Conservation (phyloP, 768 basidiomycete species). For the Boletus tylopilopsis region DNA sequence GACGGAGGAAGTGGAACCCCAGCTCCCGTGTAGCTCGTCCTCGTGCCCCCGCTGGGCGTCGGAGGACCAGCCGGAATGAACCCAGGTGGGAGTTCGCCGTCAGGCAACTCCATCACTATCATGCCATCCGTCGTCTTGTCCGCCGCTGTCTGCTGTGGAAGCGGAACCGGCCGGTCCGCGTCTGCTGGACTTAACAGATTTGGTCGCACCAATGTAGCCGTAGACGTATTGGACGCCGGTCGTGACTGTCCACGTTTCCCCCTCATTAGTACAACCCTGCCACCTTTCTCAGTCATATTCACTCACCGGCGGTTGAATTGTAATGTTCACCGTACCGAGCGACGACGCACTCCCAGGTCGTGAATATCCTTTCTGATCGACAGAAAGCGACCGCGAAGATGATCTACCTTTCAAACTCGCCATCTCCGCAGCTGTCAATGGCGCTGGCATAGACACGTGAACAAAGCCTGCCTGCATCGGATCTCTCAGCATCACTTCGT, state of each 20-base stretch:
- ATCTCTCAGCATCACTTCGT: slow-evolving; percentile 12
- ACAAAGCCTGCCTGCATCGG: slow-evolving; percentile 30
- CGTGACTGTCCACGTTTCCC: slow-evolving; percentile 31
- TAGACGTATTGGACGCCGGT: slow-evolving; percentile 36
- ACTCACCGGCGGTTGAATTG: slow-evolving; percentile 31
- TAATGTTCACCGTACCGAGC: slow-evolving; percentile 30
- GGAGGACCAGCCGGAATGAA: slow-evolving; percentile 32
- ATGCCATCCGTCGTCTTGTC: slow-evolving; percentile 4
- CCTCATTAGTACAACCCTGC: slow-evolving; percentile 4
- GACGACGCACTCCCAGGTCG: slow-evolving; percentile 30
- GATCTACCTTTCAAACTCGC: slow-evolving; percentile 18
- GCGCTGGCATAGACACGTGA: slow-evolving; percentile 33
- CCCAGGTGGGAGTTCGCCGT: slow-evolving; percentile 34
- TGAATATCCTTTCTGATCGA: slow-evolving; percentile 18
- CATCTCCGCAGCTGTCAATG: slow-evolving; percentile 25
- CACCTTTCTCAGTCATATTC: neutral
- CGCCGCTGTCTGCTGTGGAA: slow-evolving; percentile 17
- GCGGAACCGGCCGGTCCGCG: slow-evolving; percentile 36
- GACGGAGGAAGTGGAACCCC: slow-evolving; percentile 32
- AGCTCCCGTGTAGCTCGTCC: slow-evolving; percentile 23
- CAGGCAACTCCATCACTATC: slow-evolving; percentile 25
- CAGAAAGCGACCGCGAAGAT: slow-evolving; percentile 20
- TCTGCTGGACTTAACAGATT: slow-evolving; percentile 39
- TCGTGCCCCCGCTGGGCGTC: slow-evolving; percentile 13
- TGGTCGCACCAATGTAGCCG: slow-evolving; percentile 22